A percentile compares a stretch with the other conserved stretches of the same genome.
Evolutionary conservation across 495 filamentous ascomycete species (phyloP).

Genomic region (Xylaria grammica): DNA sequence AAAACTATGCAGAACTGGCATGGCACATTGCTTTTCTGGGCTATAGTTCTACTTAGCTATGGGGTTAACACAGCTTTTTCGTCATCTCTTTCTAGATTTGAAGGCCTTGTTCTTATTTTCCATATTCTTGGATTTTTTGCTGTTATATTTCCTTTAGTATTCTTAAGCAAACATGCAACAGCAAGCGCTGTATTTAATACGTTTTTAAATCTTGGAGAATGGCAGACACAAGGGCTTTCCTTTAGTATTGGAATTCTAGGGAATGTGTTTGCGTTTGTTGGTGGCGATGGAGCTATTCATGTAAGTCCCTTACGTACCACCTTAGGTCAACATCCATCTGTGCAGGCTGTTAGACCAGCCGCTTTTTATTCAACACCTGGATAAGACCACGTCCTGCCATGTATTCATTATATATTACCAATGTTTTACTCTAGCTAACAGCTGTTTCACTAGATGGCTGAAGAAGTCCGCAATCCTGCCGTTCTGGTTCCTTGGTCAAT

Average conservation of each 20-base stretch:
- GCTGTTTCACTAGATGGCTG: no score
- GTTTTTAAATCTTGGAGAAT: slow-evolving; percentile 61
- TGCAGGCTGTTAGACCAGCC: no score
- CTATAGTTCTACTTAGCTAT: slow-evolving; percentile 53
- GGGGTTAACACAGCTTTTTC: slow-evolving; percentile 63
- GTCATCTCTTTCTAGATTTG: slow-evolving; percentile 58
- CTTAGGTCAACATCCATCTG: slow-evolving; percentile 60
- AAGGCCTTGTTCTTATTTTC: slow-evolving; percentile 61
- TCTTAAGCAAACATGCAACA: slow-evolving; percentile 52
- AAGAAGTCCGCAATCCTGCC: no score
- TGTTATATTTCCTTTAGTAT: slow-evolving; percentile 63
- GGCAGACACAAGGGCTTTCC: slow-evolving; percentile 57
- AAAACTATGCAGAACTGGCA: slow-evolving; percentile 59
- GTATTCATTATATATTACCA: no score
- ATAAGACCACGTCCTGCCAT: no score
- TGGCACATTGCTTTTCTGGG: slow-evolving; percentile 63
- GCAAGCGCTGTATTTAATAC: slow-evolving; percentile 56
- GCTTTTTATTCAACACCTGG: no score
- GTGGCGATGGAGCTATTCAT: slow-evolving; percentile 4
- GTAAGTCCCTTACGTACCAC: slow-evolving; percentile 48
- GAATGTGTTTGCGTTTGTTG: slow-evolving; percentile 42
- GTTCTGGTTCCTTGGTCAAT: no score
- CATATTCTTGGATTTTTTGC: slow-evolving; percentile 67
- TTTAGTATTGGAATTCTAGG: slow-evolving; percentile 59
- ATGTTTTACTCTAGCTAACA: no score